phyloP scores from a whole-genome alignment of 192 early-diverging fungal genomes.

The Coemansia sp. region DNA sequence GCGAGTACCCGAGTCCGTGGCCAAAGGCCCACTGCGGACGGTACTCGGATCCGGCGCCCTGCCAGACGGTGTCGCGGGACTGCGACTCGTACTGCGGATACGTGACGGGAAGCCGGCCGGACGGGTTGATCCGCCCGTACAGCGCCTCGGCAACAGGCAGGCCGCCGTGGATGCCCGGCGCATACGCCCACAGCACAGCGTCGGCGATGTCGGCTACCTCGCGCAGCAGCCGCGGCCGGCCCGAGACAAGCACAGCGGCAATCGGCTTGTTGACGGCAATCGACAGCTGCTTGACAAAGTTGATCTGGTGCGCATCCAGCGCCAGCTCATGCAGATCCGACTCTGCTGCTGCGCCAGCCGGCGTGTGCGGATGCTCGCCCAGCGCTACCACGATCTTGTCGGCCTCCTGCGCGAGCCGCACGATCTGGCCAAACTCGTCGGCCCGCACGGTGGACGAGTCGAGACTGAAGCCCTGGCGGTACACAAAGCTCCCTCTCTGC shows the following conservation, averaged over 20 bases:
- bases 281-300: constrained; percentile 28
- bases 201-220: constrained; percentile 41
- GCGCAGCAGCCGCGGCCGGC: constrained; percentile 59
- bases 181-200: constrained; percentile 55
- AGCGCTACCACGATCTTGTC: constrained; percentile 46
- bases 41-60: constrained; percentile 46
- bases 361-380: constrained; percentile 24
- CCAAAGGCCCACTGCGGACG: constrained; percentile 61
- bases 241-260: constrained; percentile 56
- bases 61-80: constrained; percentile 46
- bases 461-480: constrained; percentile 24
- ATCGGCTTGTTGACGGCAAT: constrained; percentile 30
- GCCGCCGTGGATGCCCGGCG: constrained; percentile 64
- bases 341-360: constrained; percentile 4
- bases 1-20: constrained; percentile 58
- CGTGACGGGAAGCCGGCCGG: constrained; percentile 60
- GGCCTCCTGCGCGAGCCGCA: constrained; percentile 18
- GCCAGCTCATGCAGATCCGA: constrained; percentile 18
- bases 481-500: constrained; percentile 3
- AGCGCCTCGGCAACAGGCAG: constrained; percentile 60
- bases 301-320: constrained; percentile 34
- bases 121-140: constrained; percentile 60
- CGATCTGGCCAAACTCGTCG: constrained; percentile 7
- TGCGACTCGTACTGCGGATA: constrained; percentile 58
- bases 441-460: not conserved